phyloP scores from a whole-genome alignment of 225 moss, liverwort and hornwort species.

The Polytrichum formosum region DNA sequence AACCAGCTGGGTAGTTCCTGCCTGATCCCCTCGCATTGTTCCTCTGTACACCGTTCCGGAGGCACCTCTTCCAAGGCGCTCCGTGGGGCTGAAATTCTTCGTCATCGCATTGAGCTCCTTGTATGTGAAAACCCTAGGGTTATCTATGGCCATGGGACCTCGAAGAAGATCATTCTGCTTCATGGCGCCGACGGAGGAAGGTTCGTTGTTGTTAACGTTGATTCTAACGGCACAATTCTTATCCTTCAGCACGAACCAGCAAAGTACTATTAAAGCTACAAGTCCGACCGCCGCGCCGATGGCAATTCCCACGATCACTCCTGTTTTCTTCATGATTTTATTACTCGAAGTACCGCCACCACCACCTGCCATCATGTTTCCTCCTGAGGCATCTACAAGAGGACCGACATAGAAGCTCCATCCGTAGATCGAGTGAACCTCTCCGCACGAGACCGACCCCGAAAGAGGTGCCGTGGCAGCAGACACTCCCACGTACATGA shows the following conservation, averaged over 20 bases:
- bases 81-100: slow-evolving; percentile 34
- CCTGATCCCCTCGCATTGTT: too few relatives aligned
- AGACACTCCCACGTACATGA: slow-evolving; percentile 2
- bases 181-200: slow-evolving; percentile 26
- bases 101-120: slow-evolving; percentile 43
- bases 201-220: too few relatives aligned
- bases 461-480: background rate
- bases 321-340: background rate
- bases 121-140: slow-evolving; percentile 30
- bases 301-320: slow-evolving; percentile 1
- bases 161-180: slow-evolving; percentile 30
- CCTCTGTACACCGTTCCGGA: slow-evolving; percentile 29
- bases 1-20: too few relatives aligned
- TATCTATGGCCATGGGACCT: background rate
- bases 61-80: slow-evolving; percentile 24
- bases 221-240: background rate
- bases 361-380: background rate
- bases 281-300: background rate
- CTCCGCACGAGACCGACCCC: background rate
- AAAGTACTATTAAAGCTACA: background rate
- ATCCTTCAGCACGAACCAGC: background rate
- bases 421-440: background rate
- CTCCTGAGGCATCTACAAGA: background rate
- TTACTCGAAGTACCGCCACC: background rate
- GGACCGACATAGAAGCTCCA: slow-evolving; percentile 1